Base-by-base conservation (phyloP, 371 early-diverging fungal species). In the Syncephalastrum monosporum region DNA sequence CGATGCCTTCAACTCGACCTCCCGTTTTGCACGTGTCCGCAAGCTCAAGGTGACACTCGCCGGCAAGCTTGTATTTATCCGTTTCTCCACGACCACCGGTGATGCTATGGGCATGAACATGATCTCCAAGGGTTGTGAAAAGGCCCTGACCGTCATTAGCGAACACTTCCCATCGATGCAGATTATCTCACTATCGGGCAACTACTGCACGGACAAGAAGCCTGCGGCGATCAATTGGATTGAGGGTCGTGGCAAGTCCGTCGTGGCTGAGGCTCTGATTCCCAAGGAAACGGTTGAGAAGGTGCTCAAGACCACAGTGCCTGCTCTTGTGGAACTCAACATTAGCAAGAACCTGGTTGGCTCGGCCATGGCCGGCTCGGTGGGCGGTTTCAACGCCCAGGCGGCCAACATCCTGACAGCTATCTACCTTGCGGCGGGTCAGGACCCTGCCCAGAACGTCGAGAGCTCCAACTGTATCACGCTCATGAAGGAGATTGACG, bases 61-160 rank as follows among this genome's bases (percentile, higher is more conserved):
- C 13, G 97, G 97, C 15, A 82, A 86, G 42, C 74, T 93, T 46
- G 79, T 91, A 3, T 97, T 81, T 60, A 84, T 95, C 46, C 86
- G 97, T 17, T 97, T 97, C 77, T 77, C 87, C 3, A 94, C 97
- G 0, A 82, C 88, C 3, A 97, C 98, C 2, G 98, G 98, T 50
- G 98, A 98, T 75, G 98, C 98, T 6, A 98, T 98, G 98, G 98
- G 98, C 24, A 98, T 98, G 98, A 98, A 98, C 76, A 98, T 98
- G 98, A 96, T 97, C 47, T 96, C 97, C 21, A 98, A 98, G 72
- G 97, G 97, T 27, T 91, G 91, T 61, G 94, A 95, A 74, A 83
- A 86, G 63, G 85, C 92, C 0, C 68, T 93, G 55, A 68, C 72
- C n/a, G 71, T 78, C 0, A 75, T 95, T 23, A 53, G 66, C 14